A percentile compares a stretch with the other conserved stretches of the same genome.
Conservation (phyloP, 495 filamentous ascomycete species). For the Friedmanniomyces endolithicus region DNA sequence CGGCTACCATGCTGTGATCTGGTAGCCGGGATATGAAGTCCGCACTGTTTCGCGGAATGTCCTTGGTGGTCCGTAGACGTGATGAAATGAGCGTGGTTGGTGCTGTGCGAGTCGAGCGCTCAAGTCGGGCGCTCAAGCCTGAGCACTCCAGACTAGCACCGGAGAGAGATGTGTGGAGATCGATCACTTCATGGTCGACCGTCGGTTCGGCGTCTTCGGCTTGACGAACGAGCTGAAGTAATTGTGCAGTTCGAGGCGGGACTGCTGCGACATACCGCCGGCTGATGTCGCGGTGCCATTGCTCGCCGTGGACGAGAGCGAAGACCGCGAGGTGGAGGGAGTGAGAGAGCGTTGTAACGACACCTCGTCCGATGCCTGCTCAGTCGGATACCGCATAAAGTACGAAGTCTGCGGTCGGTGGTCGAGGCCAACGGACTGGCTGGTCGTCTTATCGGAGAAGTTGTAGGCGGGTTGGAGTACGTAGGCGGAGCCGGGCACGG, state of each 20-base stretch:
- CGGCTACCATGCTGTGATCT: not conserved
- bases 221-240: conserved; percentile 86
- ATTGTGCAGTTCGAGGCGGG: conserved; percentile 65
- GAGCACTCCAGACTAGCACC: too few relatives aligned
- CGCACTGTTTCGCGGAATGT: too few relatives aligned
- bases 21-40: not conserved
- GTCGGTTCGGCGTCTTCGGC: conserved; percentile 52
- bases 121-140: not conserved
- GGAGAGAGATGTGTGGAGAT: not conserved
- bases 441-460: conserved; percentile 13
- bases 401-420: conserved; percentile 13
- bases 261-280: conserved; percentile 47
- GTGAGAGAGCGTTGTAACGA: conserved; percentile 38
- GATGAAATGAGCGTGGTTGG: not conserved
- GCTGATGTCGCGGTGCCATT: conserved; percentile 15
- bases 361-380: not conserved
- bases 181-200: conserved; percentile 32
- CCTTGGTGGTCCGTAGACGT: too few relatives aligned
- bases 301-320: conserved; percentile 66
- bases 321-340: conserved; percentile 74
- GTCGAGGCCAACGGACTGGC: conserved; percentile 5
- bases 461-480: conserved; percentile 44
- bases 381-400: conserved; percentile 17
- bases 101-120: not conserved
- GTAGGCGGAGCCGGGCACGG: conserved; percentile 31